These are phyloP conservation scores for Dactylellina haptotyla DNA, from an alignment of 2,329 filamentous ascomycete species.

Conservation along the genomic window DNA sequence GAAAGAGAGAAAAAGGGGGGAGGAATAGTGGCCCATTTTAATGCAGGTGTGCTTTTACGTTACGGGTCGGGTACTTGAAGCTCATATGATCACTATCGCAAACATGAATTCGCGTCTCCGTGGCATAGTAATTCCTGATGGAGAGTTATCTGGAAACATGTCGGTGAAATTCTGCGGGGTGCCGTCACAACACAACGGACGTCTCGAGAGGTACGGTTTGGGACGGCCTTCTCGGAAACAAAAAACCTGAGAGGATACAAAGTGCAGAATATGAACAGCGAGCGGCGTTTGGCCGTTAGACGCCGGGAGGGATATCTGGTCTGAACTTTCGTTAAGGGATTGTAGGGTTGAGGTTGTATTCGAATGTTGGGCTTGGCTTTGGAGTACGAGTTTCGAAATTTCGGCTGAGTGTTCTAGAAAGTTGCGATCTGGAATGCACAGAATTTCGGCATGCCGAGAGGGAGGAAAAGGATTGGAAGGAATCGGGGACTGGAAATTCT, in stretches of 20 bases:
- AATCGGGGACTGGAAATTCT: conserved; percentile 14
- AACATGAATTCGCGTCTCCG: conserved; percentile 13
- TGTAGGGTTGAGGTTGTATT: no score
- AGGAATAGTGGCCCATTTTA: conserved; percentile 6
- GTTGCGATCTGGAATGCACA: conserved; percentile 25
- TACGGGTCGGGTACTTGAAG: conserved; percentile 9
- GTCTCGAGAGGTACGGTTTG: not conserved
- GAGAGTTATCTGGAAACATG: conserved; percentile 55
- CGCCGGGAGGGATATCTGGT: no score
- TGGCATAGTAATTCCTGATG: conserved; percentile 45
- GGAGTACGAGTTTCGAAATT: not conserved
- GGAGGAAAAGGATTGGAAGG: conserved; percentile 1
- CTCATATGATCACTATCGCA: conserved; percentile 17
- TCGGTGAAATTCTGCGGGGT: conserved; percentile 44
- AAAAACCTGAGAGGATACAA: no score
- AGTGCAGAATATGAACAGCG: no score
- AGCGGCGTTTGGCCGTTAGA: no score
- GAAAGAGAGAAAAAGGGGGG: not conserved
- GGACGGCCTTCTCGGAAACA: conserved; percentile 25
- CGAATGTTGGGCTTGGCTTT: not conserved
- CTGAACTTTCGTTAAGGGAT: no score
- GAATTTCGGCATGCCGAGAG: conserved; percentile 21
- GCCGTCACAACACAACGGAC: conserved; percentile 25
- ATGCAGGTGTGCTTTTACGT: not conserved
- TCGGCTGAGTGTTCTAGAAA: conserved; percentile 5